Base-by-base conservation (phyloP, 1,139 yeast genomes). In the Diutina neorugosa region DNA sequence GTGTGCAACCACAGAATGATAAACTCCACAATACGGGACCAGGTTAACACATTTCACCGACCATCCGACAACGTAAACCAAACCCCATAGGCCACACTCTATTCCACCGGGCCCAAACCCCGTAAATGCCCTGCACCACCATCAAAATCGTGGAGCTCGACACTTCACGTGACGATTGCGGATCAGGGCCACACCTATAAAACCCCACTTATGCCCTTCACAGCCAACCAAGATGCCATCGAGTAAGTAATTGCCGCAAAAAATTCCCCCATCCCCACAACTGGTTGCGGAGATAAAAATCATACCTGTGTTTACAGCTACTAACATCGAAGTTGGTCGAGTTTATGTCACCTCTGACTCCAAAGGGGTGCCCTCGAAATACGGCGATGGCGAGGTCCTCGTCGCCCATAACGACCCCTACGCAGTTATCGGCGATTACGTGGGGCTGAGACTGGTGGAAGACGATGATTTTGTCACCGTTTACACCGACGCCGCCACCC, bases 401-500 rank as follows among this genome's bases (percentile, higher is more conserved):
- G 21, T 46, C 9, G 50, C 50, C 23, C 14, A 19, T 18, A 46
- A 46, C 27, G 50, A 46, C 31, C 50, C 50, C 21, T 25, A 27
- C 14, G 50, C 50, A 6, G 16, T 27, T 5, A 27, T 46, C 16
- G 50, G 25, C 23, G 40, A 46, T 8, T 27, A 23, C 37, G 40
- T 25, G 20, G 40, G 19, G 37, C 14, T 7, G 11, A 12, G 50
- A n/a, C 19, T 14, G 23, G 12, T 14, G 11, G 37, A 27, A 9
- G 50, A 46, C 31, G 58, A 53, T 52, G 72, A 75, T 4, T 64
- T 77, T 43, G 67, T 81, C 5, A 71, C 85, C 8, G 76, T 86
- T 43, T 59, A 72, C 11, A 74, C 86, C 3, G 71, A 80, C 53
- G 77, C 87, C 31, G 65, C 69, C 34, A 76, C 84, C 8, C 65